Evolutionary conservation across 345 rosid species (phyloP), one percentile per base, ranked within the genome.

Genomic region (Salix koriyanagi): DNA sequence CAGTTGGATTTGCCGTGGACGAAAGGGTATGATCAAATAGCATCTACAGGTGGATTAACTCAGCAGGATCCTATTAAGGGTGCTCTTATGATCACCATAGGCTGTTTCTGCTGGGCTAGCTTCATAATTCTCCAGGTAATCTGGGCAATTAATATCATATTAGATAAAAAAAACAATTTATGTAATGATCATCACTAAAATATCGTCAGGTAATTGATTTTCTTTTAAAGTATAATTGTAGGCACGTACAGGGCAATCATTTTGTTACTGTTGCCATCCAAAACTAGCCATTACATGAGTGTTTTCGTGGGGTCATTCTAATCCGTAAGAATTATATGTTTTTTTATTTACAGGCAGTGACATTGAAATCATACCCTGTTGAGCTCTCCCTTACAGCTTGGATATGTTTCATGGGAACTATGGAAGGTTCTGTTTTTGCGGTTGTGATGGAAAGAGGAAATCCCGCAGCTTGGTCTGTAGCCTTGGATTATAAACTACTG

Each of bases 371-470:
- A 6, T 94, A 92, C 85, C 91, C 90, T 12, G 91, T 89, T 6
- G 88, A 90, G 92, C 95, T 94, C 39, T 85, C 96, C 48, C 76
- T 92, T 26, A 84, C 96, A 8, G 88, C 91, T n/a, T 75, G 91
- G 60, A 88, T 92, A 65, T 94, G 97, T 87, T 23, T 76, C 28
- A 77, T 81, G 82, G 93, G 98, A 50, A 75, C 86, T n/a, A 71
- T 91, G 39, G 90, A 88, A 76, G 92, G 94, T 44, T n/a, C 77
- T 6, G 37, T 89, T 39, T 30, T 91, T 19, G 91, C 92, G 69
- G 56, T 88, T 65, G 83, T 74, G 41, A 60, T 87, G 84, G 97
- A 91, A 77, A 67, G 89, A 60, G 79, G 82, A 26, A 86, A 88
- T 76, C 78, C 76, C 34, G 83, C 91, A 1, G 89, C 84, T 44